These are phyloP conservation scores for Solanum sejunctum DNA, from an alignment of 257 asterid species.

Conservation along the genomic window DNA sequence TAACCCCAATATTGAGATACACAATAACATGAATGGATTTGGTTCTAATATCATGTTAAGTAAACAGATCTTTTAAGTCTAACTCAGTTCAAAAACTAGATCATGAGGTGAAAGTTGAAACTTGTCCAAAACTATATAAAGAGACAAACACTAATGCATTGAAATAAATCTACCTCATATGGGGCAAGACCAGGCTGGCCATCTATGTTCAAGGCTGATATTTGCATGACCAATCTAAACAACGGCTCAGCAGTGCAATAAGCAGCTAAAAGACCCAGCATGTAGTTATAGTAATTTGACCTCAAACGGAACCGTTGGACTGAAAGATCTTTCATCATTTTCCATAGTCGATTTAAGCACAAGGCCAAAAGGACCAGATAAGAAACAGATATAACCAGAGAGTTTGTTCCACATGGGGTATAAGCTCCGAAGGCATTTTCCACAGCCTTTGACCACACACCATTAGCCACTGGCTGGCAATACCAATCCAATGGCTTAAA, in stretches of 20 bases:
- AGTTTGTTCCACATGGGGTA: slow-evolving; percentile 78
- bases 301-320: slow-evolving; percentile 57
- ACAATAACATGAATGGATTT: not conserved
- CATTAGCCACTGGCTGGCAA: slow-evolving; percentile 54
- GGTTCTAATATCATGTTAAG: not conserved
- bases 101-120: not conserved
- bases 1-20: not conserved
- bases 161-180: slow-evolving; percentile 31
- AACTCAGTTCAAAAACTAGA: not conserved
- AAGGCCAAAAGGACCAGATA: slow-evolving; percentile 60
- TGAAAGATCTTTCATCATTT: slow-evolving; percentile 35
- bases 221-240: slow-evolving; percentile 59
- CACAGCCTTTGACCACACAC: slow-evolving; percentile 67
- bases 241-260: slow-evolving; percentile 74
- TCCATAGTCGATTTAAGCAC: slow-evolving; percentile 55
- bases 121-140: not conserved
- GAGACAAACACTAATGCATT: not conserved
- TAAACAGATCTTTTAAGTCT: not conserved
- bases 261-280: slow-evolving; percentile 63
- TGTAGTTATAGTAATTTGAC: slow-evolving; percentile 65
- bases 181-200: slow-evolving; percentile 59
- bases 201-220: slow-evolving; percentile 68
- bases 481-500: slow-evolving; percentile 79
- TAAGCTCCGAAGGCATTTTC: slow-evolving; percentile 87
- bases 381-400: slow-evolving; percentile 57